Evolutionary conservation across 2,329 filamentous ascomycete genomes (phyloP).

Genomic region (Penicillium expansum): DNA sequence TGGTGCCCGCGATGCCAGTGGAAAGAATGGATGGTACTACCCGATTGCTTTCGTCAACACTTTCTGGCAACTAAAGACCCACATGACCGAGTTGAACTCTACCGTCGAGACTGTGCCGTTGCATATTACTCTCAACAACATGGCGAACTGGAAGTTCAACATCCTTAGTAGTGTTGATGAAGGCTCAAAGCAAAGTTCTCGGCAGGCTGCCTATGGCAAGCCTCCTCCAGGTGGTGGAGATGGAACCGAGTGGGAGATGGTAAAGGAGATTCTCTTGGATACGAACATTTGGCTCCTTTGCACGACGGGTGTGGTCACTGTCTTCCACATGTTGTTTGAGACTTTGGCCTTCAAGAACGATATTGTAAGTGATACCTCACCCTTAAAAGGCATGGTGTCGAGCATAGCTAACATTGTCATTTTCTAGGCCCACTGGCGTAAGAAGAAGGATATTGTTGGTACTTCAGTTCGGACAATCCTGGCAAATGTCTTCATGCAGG

Average conservation of each 20-base stretch:
- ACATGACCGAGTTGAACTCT: constrained; percentile 89
- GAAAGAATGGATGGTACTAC: constrained; percentile 90
- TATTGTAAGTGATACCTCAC: constrained; percentile 56
- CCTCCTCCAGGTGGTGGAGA: constrained; percentile 75
- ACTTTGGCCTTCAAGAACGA: constrained; percentile 96
- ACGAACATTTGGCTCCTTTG: constrained; percentile 88
- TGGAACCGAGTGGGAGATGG: constrained; percentile 90
- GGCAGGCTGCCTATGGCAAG: constrained; percentile 71
- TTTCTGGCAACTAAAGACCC: constrained; percentile 90
- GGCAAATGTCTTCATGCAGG: constrained; percentile 97
- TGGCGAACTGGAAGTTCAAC: constrained; percentile 86
- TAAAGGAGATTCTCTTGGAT: constrained; percentile 92
- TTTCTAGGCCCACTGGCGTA: constrained; percentile 76
- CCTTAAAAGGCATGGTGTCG: not conserved
- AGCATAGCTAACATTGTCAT: constrained; percentile 15
- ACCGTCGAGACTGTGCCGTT: constrained; percentile 80
- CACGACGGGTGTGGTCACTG: constrained; percentile 77
- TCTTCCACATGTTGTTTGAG: constrained; percentile 93
- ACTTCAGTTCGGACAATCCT: constrained; percentile 95
- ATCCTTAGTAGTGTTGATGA: constrained; percentile 81
- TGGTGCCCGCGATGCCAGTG: constrained; percentile 76
- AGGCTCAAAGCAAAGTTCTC: constrained; percentile 77
- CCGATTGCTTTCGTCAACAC: constrained; percentile 90
- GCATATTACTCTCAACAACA: constrained; percentile 77
- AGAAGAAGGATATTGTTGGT: constrained; percentile 99